These are phyloP conservation scores for Rhynchosporium agropyri DNA, from an alignment of 2,329 filamentous ascomycete species.

Conservation along the genomic window DNA sequence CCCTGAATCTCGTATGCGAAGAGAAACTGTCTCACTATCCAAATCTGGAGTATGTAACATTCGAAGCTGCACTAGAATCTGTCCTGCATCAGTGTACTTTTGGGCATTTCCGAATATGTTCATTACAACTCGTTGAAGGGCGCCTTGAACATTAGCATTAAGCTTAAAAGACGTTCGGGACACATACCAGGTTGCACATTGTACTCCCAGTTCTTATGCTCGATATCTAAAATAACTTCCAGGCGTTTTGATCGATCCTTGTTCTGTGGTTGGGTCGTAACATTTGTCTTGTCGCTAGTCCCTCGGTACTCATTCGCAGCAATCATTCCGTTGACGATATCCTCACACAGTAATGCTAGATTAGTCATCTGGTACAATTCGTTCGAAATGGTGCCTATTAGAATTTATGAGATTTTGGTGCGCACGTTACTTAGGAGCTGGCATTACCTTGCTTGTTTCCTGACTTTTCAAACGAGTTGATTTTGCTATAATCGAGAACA, in stretches of 20 bases:
- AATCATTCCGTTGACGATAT: slow-evolving; percentile 40
- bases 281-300: slow-evolving; percentile 18
- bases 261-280: background rate
- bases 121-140: slow-evolving; percentile 52
- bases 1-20: slow-evolving; percentile 62
- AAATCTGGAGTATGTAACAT: slow-evolving; percentile 15
- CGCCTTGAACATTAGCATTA: slow-evolving; percentile 21
- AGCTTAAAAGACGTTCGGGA: background rate
- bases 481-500: slow-evolving; percentile 56
- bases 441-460: slow-evolving; percentile 29
- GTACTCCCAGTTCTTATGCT: slow-evolving; percentile 38
- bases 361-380: slow-evolving; percentile 37
- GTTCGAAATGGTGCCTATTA: slow-evolving; percentile 34
- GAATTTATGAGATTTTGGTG: background rate
- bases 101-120: slow-evolving; percentile 63
- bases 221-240: slow-evolving; percentile 39
- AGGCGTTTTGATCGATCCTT: slow-evolving; percentile 12
- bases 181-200: slow-evolving; percentile 34
- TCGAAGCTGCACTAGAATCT: slow-evolving; percentile 48
- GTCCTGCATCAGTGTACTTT: slow-evolving; percentile 59
- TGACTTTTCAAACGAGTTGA: slow-evolving; percentile 47
- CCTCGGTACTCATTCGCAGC: slow-evolving; percentile 34
- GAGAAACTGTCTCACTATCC: slow-evolving; percentile 14
- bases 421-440: no score
- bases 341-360: slow-evolving; percentile 39